These are phyloP conservation scores for Epicoccum nigrum DNA, from an alignment of 2,329 filamentous ascomycete species.

Conservation along the genomic window DNA sequence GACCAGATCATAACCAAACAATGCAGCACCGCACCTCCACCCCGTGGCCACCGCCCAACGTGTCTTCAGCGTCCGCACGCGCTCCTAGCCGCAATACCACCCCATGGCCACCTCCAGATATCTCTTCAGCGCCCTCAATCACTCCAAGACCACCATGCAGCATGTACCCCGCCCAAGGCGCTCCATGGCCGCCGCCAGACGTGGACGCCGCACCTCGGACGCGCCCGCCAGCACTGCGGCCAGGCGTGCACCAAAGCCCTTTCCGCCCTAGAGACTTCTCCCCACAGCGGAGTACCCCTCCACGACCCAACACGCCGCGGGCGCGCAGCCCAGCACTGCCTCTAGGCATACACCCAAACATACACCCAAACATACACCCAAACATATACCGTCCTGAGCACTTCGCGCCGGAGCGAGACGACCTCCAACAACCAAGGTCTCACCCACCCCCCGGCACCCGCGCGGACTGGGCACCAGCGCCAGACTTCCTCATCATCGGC, in stretches of 20 bases:
- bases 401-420: background rate
- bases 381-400: no score
- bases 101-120: background rate
- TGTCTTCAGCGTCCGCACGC: background rate
- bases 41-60: background rate
- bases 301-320: no score
- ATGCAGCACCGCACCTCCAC: background rate
- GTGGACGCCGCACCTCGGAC: background rate
- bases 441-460: background rate
- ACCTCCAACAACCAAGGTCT: background rate
- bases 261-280: no score
- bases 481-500: conserved; percentile 29
- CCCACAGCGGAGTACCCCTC: no score
- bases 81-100: background rate
- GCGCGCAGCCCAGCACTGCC: no score
- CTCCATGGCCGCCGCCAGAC: conserved; percentile 1
- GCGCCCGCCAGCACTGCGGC: no score
- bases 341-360: no score
- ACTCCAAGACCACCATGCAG: background rate
- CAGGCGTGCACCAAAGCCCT: no score
- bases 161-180: background rate
- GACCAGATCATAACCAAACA: background rate
- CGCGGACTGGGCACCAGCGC: no score
- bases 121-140: background rate
- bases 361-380: no score